phyloP scores from a whole-genome alignment of 1,139 yeast genomes.

The Pichia sp. region DNA sequence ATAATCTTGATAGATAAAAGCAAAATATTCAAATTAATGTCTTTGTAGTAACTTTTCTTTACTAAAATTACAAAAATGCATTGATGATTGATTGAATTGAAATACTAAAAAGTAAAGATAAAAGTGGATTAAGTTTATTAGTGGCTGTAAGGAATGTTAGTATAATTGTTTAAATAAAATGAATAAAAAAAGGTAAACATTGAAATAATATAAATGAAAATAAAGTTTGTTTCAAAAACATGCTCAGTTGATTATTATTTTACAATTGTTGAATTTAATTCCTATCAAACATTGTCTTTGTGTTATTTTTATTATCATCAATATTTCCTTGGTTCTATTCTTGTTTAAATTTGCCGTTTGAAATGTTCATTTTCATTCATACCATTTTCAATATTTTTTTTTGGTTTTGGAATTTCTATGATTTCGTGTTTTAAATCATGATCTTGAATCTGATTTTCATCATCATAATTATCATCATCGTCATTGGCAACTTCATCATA shows the following conservation, averaged over 20 bases:
- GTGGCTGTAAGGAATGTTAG: slow-evolving; percentile 10
- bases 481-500: neutral
- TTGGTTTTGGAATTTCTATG: neutral
- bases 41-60: neutral
- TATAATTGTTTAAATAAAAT: neutral
- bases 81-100: slow-evolving; percentile 7
- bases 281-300: too few relatives aligned
- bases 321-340: neutral
- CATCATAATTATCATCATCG: neutral
- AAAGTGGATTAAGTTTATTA: slow-evolving; percentile 7
- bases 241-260: neutral
- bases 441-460: neutral
- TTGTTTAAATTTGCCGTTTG: neutral
- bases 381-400: neutral
- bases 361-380: neutral
- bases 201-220: neutral
- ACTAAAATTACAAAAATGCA: slow-evolving; percentile 4
- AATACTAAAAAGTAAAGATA: slow-evolving; percentile 8
- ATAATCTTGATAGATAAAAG: neutral
- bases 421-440: neutral
- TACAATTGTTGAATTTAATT: neutral
- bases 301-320: neutral
- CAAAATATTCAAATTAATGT: neutral
- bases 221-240: neutral
- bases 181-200: neutral